A percentile compares a stretch with the other conserved stretches of the same genome.
Conservation (phyloP, 129 eudicot species). For the Arctium lappa region DNA sequence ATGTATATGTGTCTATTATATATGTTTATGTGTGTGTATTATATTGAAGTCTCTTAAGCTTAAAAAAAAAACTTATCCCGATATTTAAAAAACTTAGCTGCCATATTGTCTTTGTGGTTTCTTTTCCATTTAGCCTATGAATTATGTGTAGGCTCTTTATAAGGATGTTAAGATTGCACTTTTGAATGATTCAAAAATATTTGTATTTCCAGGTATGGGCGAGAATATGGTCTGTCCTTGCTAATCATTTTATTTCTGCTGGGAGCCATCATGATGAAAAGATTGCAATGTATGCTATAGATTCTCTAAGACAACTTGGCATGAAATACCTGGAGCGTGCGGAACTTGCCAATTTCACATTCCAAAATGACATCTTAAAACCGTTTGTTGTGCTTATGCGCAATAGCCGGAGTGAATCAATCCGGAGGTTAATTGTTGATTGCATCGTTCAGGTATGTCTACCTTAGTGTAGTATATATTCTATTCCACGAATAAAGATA, state of each 20-base stretch:
- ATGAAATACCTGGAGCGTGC: constrained; percentile 97
- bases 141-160: neutral
- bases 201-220: constrained; percentile 87
- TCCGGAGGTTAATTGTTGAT: constrained; percentile 84
- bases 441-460: constrained; percentile 88
- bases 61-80: neutral
- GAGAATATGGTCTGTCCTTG: constrained; percentile 94
- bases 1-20: neutral
- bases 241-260: constrained; percentile 85
- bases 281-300: constrained; percentile 97
- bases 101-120: neutral
- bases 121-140: constrained; percentile 14
- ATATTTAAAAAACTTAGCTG: neutral
- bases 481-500: neutral
- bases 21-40: neutral
- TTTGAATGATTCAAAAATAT: constrained; percentile 14
- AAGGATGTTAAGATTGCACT: neutral
- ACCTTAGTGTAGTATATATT: constrained; percentile 1
- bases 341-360: constrained; percentile 91
- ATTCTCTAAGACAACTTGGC: constrained; percentile 91
- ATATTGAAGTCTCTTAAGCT: neutral
- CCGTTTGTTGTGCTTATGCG: constrained; percentile 95
- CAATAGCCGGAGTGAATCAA: constrained; percentile 72
- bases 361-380: constrained; percentile 92
- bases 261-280: constrained; percentile 98